Percentiles rank a stretch among this genome's conserved stretches.
These are phyloP conservation scores for Osmozyma mogii DNA, from an alignment of 805 yeast genomes.

Conservation along the genomic window DNA sequence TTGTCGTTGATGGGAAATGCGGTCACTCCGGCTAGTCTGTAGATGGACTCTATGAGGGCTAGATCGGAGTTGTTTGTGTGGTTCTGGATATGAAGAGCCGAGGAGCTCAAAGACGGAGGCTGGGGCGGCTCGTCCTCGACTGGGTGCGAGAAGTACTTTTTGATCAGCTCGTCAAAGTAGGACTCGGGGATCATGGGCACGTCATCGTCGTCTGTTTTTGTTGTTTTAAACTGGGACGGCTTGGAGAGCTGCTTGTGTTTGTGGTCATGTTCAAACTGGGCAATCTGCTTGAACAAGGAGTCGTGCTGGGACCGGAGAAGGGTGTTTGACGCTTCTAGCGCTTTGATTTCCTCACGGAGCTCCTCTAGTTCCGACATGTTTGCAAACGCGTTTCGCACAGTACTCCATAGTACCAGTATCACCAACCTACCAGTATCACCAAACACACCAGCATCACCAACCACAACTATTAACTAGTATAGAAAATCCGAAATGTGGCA, in stretches of 20 bases:
- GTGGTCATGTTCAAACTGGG: conserved; percentile 9
- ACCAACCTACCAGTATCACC: too few species aligned
- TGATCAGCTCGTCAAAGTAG: conserved; percentile 12
- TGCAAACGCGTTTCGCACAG: too few species aligned
- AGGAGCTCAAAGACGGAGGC: too few species aligned
- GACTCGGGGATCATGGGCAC: conserved; percentile 11
- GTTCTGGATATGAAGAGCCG: too few species aligned
- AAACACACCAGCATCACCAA: too few species aligned
- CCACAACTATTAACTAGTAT: too few species aligned
- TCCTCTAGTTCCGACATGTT: conserved; percentile 6
- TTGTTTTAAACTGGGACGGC: conserved; percentile 3
- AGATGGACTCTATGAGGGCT: conserved; percentile 60
- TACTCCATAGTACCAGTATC: too few species aligned
- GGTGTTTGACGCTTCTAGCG: conserved; percentile 7
- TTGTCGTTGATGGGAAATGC: conserved; percentile 41
- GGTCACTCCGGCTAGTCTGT: conserved; percentile 42
- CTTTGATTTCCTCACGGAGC: conserved; percentile 6
- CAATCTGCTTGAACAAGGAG: conserved; percentile 6
- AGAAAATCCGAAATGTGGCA: too few species aligned
- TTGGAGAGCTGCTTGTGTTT: conserved; percentile 6
- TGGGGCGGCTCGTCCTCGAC: conserved; percentile 1
- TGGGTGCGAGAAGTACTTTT: conserved; percentile 7
- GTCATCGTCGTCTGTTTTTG: conserved; percentile 8
- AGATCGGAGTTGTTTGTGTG: conserved; percentile 72
- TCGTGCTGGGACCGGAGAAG: conserved; percentile 9